Evolutionary conservation across 108 stramenopile genomes (phyloP).

Genomic region (Aurantiochytrium sp.): DNA sequence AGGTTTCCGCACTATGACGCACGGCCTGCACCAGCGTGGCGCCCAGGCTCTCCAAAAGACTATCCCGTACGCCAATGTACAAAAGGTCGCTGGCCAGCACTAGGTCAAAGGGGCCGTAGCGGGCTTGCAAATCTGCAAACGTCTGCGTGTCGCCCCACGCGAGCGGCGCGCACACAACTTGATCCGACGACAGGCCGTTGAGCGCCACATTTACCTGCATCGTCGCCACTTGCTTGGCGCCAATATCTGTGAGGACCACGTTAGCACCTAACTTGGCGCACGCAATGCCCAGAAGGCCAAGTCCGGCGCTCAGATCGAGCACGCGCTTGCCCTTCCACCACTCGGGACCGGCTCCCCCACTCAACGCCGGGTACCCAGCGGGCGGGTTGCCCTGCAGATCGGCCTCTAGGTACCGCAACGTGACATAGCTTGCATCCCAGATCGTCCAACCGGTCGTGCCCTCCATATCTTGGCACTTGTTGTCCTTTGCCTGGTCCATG

Average conservation of each 20-base stretch:
- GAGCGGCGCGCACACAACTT: not conserved
- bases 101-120: not conserved
- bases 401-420: not conserved
- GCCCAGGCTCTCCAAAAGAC: not conserved
- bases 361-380: not conserved
- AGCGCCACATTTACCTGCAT: not conserved
- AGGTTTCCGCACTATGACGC: not conserved
- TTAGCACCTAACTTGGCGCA: conserved; percentile 12
- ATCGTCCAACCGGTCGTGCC: conserved; percentile 22
- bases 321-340: conserved; percentile 27
- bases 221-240: not conserved
- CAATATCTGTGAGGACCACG: conserved; percentile 17
- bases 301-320: conserved; percentile 8
- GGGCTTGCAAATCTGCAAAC: not conserved
- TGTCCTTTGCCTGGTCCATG: not conserved
- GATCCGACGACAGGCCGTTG: not conserved
- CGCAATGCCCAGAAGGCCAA: conserved; percentile 4
- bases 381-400: not conserved
- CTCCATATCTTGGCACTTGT: not conserved
- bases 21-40: not conserved
- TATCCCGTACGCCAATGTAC: not conserved
- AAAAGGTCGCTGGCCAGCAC: not conserved
- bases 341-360: not conserved
- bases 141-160: not conserved
- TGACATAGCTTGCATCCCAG: not conserved